Conservation (phyloP, 768 basidiomycete genomes). For the Podaxis mareebaensis region DNA sequence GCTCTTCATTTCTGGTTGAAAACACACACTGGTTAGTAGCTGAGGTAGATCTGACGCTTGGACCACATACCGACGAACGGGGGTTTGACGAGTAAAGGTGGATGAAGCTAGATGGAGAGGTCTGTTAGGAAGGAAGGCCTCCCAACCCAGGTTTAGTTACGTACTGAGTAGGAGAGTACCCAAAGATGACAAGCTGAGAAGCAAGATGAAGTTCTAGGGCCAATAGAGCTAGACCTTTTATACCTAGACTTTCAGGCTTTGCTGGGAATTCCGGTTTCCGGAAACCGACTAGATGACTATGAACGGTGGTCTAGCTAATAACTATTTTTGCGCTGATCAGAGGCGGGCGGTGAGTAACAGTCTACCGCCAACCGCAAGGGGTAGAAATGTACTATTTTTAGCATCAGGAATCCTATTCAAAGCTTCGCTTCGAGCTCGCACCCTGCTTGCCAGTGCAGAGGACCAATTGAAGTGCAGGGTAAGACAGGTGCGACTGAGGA, state of each 20-base stretch:
- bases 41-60: neutral
- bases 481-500: too few species aligned
- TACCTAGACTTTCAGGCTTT: neutral
- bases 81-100: neutral
- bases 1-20: slow-evolving; percentile 10
- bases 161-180: neutral
- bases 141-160: neutral
- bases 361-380: neutral
- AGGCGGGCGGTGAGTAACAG: neutral
- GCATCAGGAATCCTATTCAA: neutral
- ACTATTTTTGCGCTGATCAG: neutral
- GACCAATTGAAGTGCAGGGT: too few species aligned
- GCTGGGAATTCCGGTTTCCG: neutral
- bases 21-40: neutral
- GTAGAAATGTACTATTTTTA: neutral
- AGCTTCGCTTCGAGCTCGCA: too few species aligned
- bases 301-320: neutral
- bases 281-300: neutral
- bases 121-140: neutral
- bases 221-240: neutral
- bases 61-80: too few species aligned
- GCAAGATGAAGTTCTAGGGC: neutral
- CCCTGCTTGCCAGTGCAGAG: too few species aligned
- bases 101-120: neutral
- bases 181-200: neutral